Conservation (phyloP, 1,139 yeast species). For the Blastobotrys capitulatus region DNA sequence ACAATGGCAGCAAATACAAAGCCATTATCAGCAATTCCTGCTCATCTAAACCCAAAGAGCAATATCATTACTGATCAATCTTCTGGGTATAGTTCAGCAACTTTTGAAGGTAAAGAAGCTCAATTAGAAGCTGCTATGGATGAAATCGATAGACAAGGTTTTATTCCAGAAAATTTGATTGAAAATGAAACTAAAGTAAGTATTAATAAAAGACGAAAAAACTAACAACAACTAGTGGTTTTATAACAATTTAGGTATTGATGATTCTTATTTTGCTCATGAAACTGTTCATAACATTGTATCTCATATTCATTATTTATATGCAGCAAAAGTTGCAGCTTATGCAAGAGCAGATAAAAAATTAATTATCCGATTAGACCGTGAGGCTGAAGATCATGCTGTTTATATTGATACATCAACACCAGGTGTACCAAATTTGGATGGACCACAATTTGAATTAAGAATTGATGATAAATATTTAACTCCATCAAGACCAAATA, state of each 20-base stretch:
- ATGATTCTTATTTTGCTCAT: slow-evolving; percentile 82
- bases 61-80: slow-evolving; percentile 24
- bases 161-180: slow-evolving; percentile 80
- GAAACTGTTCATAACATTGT: slow-evolving; percentile 79
- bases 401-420: slow-evolving; percentile 77
- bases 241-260: slow-evolving; percentile 81
- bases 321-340: slow-evolving; percentile 91
- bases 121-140: slow-evolving; percentile 83
- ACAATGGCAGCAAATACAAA: slow-evolving; percentile 10
- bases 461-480: slow-evolving; percentile 78
- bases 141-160: slow-evolving; percentile 73
- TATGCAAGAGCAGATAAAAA: slow-evolving; percentile 52
- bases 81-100: slow-evolving; percentile 64
- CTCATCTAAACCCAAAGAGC: slow-evolving; percentile 7
- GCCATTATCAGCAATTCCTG: slow-evolving; percentile 12
- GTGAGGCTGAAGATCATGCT: slow-evolving; percentile 81
- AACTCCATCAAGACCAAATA: slow-evolving; percentile 47
- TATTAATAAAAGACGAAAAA: neutral
- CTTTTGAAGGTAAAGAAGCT: slow-evolving; percentile 73
- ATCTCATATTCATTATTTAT: slow-evolving; percentile 75
- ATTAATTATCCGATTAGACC: slow-evolving; percentile 65
- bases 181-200: slow-evolving; percentile 66
- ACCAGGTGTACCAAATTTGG: slow-evolving; percentile 36
- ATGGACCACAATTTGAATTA: slow-evolving; percentile 40
- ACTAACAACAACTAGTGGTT: slow-evolving; percentile 51